phyloP scores from a whole-genome alignment of 2,329 filamentous ascomycete species.

The Orbilia brochopaga region DNA sequence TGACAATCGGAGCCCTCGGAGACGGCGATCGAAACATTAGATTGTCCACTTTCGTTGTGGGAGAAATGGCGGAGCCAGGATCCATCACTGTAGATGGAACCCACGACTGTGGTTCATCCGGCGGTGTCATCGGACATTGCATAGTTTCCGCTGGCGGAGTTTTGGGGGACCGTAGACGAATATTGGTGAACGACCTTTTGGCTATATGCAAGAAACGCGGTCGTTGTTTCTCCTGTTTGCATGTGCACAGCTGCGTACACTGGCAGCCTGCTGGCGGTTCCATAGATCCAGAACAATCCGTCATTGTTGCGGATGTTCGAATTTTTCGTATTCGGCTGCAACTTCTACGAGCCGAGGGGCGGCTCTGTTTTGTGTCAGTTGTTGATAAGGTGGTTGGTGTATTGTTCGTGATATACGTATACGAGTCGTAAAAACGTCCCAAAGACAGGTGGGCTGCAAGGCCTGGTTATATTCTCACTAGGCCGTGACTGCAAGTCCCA shows the following conservation, averaged over 20 bases:
- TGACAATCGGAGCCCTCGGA: slow-evolving; percentile 31
- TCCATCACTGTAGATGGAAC: slow-evolving; percentile 11
- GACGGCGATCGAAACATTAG: slow-evolving; percentile 30
- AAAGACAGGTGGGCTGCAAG: slow-evolving; percentile 41
- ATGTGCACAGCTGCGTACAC: slow-evolving; percentile 39
- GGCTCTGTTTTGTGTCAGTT: slow-evolving; percentile 26
- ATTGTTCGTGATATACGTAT: slow-evolving; percentile 48
- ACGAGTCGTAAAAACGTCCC: slow-evolving; percentile 33
- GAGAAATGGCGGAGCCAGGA: slow-evolving; percentile 22
- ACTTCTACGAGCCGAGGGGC: slow-evolving; percentile 4
- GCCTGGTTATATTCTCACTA: slow-evolving; percentile 48
- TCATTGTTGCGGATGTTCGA: slow-evolving; percentile 19
- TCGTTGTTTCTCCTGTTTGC: slow-evolving; percentile 44
- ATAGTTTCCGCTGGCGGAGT: slow-evolving; percentile 27
- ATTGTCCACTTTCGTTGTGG: slow-evolving; percentile 33
- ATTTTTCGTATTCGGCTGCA: slow-evolving; percentile 4
- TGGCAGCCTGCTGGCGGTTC: slow-evolving; percentile 27
- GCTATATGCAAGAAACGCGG: slow-evolving; percentile 46
- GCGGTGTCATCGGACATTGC: slow-evolving; percentile 44
- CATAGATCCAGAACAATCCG: slow-evolving; percentile 17
- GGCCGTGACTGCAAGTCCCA: slow-evolving; percentile 19
- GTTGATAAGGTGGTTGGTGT: slow-evolving; percentile 33
- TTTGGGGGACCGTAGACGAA: slow-evolving; percentile 47
- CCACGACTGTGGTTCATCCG: slow-evolving; percentile 29
- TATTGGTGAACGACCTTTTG: slow-evolving; percentile 48